These are phyloP conservation scores for Rheum nobile DNA, from an alignment of 148 eudicot species.

Conservation along the genomic window DNA sequence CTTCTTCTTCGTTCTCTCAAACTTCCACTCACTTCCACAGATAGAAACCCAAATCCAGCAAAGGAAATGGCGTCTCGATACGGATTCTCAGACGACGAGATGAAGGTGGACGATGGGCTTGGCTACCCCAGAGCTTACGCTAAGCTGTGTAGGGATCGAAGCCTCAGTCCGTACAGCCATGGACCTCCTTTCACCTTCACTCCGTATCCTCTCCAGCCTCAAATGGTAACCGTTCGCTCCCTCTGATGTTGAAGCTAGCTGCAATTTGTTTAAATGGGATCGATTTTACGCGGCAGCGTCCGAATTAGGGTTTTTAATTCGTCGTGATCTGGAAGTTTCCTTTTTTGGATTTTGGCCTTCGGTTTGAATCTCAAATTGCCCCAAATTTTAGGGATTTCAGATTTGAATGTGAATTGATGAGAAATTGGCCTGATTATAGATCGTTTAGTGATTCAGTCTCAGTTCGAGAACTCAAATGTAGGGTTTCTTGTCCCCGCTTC, in stretches of 20 bases:
- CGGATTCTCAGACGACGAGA: slow-evolving; percentile 50
- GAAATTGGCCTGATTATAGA: not conserved
- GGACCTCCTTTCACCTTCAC: slow-evolving; percentile 77
- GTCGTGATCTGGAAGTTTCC: not conserved
- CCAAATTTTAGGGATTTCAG: not conserved
- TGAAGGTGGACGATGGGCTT: slow-evolving; percentile 53
- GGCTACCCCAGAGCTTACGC: slow-evolving; percentile 85
- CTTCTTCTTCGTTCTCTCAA: not conserved
- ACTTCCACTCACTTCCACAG: not conserved
- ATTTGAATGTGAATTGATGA: not conserved
- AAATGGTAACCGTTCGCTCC: slow-evolving; percentile 32
- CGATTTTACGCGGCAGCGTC: not conserved
- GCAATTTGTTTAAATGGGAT: not conserved
- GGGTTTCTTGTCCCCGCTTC: not conserved
- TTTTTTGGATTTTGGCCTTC: not conserved
- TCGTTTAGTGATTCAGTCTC: not conserved
- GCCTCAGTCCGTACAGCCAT: slow-evolving; percentile 45
- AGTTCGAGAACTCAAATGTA: not conserved
- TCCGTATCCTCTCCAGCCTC: slow-evolving; percentile 42
- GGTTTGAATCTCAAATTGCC: no score
- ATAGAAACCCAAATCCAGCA: not conserved
- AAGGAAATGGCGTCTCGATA: slow-evolving; percentile 40
- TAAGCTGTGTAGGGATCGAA: slow-evolving; percentile 66
- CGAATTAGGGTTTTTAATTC: slow-evolving; percentile 4
- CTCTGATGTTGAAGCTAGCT: not conserved